Base-by-base conservation (phyloP, 495 filamentous ascomycete genomes). In the Cairneyella variabilis region DNA sequence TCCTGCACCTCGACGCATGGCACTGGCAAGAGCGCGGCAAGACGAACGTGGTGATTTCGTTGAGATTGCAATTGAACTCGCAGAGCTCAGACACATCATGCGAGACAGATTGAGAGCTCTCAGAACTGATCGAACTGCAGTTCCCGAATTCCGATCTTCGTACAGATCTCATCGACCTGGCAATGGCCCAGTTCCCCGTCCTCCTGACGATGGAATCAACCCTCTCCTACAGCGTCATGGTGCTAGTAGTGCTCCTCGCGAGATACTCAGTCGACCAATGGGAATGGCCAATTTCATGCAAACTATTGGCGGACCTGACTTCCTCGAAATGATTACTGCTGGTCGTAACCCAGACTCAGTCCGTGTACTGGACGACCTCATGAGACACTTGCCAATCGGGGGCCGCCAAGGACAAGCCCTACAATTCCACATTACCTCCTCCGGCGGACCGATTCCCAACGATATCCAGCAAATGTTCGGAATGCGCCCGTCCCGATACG, bases 151-250 rank as follows among this genome's bases (percentile, higher is more conserved):
- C 34, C 56, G 59, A 17, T 16, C 20, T 12, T 38, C 51, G 7
- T 62, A 55, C 22, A 47, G 62, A 14, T 57, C 62, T 2, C 59
- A 58, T 21, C 43, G 59, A 45, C 59, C 59, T 16, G 58, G 58
- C 32, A 53, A 23, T 21, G n/a, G n/a, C n/a, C 47, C 47, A 49
- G 41, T 67, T 3, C 59, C 72, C 23, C 78, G 82, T 21, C 69
- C 68, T 12, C 76, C 75, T 37, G 89, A 96, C 60, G 90, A 95
- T 61, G 89, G 89, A 16, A 75, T 77, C 3, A 95, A 96, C 62
- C 91, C 91, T 43, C 74, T 96, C 12, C 79, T 90, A 20, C 74
- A 76, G 37, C 70, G 59, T 38, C 44, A 40, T 32, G 36, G 69
- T 26, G 50, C 50, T 14, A 64, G 61, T 37, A 62, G 64, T 21